A percentile compares a stretch with the other conserved stretches of the same genome.
Conservation (phyloP, 108 stramenopile species). For the Cyclotella distinguenda region DNA sequence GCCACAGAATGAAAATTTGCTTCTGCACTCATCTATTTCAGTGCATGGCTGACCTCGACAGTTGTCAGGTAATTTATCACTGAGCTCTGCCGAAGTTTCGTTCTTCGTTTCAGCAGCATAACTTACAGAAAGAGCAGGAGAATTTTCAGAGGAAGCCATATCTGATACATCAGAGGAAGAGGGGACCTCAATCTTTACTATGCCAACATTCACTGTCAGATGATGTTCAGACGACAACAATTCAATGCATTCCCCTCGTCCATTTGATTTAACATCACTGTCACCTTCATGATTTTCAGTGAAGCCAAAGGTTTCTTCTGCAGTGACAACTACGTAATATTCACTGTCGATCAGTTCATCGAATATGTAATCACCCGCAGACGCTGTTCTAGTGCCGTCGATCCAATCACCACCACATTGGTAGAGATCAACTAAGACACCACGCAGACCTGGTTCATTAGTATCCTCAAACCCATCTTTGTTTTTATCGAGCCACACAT, state of each 20-base stretch:
- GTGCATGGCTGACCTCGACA: slow-evolving; percentile 32
- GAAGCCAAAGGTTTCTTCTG: not conserved
- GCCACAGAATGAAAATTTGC: slow-evolving; percentile 35
- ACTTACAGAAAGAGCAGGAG: not conserved
- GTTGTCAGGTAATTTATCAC: slow-evolving; percentile 10
- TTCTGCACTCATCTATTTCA: slow-evolving; percentile 24
- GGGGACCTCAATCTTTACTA: no score
- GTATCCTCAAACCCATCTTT: slow-evolving; percentile 9
- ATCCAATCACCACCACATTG: slow-evolving; percentile 27
- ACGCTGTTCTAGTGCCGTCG: slow-evolving; percentile 22
- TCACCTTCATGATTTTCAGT: not conserved
- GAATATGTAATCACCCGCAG: slow-evolving; percentile 37
- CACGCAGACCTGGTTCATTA: slow-evolving; percentile 30
- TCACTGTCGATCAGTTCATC: slow-evolving; percentile 21
- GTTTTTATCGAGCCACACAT: slow-evolving; percentile 25
- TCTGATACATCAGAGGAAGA: no score
- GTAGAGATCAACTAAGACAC: slow-evolving; percentile 33
- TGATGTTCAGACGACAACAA: slow-evolving; percentile 12
- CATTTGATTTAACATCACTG: slow-evolving; percentile 22
- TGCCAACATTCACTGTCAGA: slow-evolving; percentile 17
- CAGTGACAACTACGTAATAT: slow-evolving; percentile 28
- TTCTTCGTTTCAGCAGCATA: not conserved
- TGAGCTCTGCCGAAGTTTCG: not conserved
- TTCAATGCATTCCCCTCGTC: slow-evolving; percentile 27
- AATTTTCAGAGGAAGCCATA: not conserved